phyloP scores from a whole-genome alignment of 352 stramenopile genomes.

The Pythium rhizo-oryzae region DNA sequence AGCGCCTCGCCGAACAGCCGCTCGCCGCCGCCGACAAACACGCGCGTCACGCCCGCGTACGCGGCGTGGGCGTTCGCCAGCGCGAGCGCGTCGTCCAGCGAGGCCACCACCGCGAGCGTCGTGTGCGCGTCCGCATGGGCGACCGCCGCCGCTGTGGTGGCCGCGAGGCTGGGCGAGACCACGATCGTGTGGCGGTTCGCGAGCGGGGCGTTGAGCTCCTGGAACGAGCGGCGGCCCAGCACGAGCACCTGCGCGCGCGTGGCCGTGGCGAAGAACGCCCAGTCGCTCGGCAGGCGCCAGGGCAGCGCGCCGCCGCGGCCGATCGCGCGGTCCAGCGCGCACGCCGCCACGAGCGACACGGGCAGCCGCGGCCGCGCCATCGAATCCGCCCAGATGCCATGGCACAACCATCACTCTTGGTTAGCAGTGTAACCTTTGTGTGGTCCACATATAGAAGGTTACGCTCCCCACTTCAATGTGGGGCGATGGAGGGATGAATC shows the following conservation, averaged over 20 bases:
- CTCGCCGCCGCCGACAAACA: conserved; percentile 72
- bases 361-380: conserved; percentile 11
- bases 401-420: not conserved
- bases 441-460: too few species aligned
- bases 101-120: conserved; percentile 38
- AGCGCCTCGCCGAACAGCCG: conserved; percentile 66
- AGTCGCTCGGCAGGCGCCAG: conserved; percentile 67
- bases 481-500: too few species aligned
- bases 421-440: too few species aligned
- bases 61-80: conserved; percentile 34
- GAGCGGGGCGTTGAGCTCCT: conserved; percentile 43
- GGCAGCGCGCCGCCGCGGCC: conserved; percentile 52
- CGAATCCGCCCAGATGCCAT: not conserved
- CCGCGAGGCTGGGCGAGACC: conserved; percentile 38
- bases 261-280: conserved; percentile 66
- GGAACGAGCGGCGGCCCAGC: conserved; percentile 53
- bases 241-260: conserved; percentile 63
- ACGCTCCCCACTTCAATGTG: too few species aligned
- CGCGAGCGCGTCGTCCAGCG: conserved; percentile 47
- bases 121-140: not conserved
- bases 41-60: conserved; percentile 42
- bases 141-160: not conserved
- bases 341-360: conserved; percentile 69
- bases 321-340: conserved; percentile 72
- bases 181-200: conserved; percentile 65